phyloP scores from a whole-genome alignment of 1,284 basidiomycete species.

The Tausonia pullulans region DNA sequence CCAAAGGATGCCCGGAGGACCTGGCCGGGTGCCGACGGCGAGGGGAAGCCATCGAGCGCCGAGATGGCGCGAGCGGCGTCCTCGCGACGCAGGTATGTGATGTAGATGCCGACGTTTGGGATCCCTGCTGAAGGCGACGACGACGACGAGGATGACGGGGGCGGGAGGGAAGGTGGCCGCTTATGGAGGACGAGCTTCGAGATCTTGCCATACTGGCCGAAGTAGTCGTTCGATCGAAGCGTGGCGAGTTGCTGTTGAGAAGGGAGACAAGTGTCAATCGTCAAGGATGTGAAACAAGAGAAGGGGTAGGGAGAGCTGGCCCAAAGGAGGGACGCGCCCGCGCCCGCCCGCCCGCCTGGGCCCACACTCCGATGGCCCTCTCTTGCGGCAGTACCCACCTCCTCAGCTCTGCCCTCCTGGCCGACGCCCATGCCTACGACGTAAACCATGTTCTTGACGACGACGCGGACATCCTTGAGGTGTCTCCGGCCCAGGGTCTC shows the following conservation, averaged over 20 bases:
- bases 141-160: conserved; percentile 48
- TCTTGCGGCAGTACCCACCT: conserved; percentile 46
- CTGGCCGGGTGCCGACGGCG: conserved; percentile 61
- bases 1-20: conserved; percentile 89
- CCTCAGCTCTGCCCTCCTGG: conserved; percentile 58
- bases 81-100: conserved; percentile 88
- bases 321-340: background rate
- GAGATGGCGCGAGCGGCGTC: conserved; percentile 89
- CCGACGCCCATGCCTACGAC: conserved; percentile 88
- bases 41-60: conserved; percentile 80
- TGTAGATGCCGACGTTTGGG: conserved; percentile 84
- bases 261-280: background rate
- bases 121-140: conserved; percentile 33
- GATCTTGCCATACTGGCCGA: conserved; percentile 98
- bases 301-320: background rate
- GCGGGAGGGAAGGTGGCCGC: conserved; percentile 51
- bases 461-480: conserved; percentile 85
- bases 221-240: conserved; percentile 89
- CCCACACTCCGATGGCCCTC: too few species aligned
- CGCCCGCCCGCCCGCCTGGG: too few species aligned
- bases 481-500: conserved; percentile 77
- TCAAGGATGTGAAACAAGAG: background rate
- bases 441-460: conserved; percentile 93
- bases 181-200: conserved; percentile 90
- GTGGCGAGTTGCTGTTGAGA: conserved; percentile 73